phyloP scores from a whole-genome alignment of 164 flowering plant species.

The Brasenia schreberi region DNA sequence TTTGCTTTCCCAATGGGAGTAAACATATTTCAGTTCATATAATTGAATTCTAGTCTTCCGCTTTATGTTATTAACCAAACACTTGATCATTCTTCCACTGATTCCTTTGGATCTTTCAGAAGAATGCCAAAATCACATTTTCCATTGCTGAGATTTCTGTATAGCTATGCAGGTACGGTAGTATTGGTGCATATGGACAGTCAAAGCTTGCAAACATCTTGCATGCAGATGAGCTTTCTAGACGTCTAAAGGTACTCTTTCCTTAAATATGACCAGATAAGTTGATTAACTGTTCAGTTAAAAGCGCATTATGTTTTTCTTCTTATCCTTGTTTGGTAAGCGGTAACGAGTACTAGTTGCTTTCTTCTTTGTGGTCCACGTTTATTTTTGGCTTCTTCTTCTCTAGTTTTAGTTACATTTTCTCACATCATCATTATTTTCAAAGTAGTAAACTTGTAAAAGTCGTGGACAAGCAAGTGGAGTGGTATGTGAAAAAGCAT shows the following conservation, averaged over 20 bases:
- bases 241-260: conserved; percentile 39
- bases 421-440: no score
- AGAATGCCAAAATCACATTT: background rate
- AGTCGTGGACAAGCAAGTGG: no score
- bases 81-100: background rate
- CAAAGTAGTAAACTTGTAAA: no score
- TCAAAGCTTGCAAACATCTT: conserved; percentile 74
- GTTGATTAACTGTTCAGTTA: background rate
- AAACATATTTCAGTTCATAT: background rate
- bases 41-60: no score
- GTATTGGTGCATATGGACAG: conserved; percentile 45
- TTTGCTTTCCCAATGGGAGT: background rate
- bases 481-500: no score
- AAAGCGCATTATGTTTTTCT: no score
- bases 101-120: background rate
- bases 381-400: no score
- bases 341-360: no score
- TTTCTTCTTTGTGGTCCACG: no score
- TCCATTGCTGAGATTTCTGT: background rate
- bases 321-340: no score
- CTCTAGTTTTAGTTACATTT: no score
- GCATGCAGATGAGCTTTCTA: conserved; percentile 68
- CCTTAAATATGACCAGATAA: background rate
- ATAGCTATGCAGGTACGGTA: conserved; percentile 27
- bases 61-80: no score